These are phyloP conservation scores for Aspergillus amoenus DNA, from an alignment of 2,329 filamentous ascomycete species.

Conservation along the genomic window DNA sequence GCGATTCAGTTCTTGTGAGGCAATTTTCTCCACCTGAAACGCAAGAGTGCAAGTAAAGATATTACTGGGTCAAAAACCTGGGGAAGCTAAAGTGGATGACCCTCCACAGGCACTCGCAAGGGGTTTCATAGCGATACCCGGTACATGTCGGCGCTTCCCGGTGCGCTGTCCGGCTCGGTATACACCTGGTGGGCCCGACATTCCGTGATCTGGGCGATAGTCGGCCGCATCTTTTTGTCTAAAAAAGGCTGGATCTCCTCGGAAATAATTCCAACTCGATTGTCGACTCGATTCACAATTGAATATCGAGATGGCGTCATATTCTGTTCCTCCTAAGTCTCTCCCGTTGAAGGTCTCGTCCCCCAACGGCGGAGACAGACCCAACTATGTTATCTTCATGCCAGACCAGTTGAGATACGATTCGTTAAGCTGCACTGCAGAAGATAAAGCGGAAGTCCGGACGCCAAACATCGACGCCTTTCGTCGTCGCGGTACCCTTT, in stretches of 20 bases:
- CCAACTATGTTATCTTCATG: constrained; percentile 42
- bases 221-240: background rate
- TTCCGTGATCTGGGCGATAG: background rate
- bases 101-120: background rate
- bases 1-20: background rate
- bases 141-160: background rate
- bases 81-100: background rate
- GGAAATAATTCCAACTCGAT: background rate
- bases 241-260: background rate
- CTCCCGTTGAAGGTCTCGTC: constrained; percentile 2
- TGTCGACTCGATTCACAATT: background rate
- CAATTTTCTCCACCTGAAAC: background rate
- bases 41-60: background rate
- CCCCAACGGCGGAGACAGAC: background rate
- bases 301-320: background rate
- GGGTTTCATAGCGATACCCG: background rate
- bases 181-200: background rate
- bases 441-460: constrained; percentile 40
- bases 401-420: constrained; percentile 51
- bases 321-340: background rate
- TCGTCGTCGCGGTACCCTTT: constrained; percentile 32
- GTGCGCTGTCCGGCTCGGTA: background rate
- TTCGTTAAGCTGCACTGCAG: constrained; percentile 38
- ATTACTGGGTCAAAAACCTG: background rate
- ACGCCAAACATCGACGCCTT: constrained; percentile 32